A percentile compares a stretch with the other conserved stretches of the same genome.
Conservation (phyloP, 768 basidiomycete genomes). For the Pleurotus platypus region DNA sequence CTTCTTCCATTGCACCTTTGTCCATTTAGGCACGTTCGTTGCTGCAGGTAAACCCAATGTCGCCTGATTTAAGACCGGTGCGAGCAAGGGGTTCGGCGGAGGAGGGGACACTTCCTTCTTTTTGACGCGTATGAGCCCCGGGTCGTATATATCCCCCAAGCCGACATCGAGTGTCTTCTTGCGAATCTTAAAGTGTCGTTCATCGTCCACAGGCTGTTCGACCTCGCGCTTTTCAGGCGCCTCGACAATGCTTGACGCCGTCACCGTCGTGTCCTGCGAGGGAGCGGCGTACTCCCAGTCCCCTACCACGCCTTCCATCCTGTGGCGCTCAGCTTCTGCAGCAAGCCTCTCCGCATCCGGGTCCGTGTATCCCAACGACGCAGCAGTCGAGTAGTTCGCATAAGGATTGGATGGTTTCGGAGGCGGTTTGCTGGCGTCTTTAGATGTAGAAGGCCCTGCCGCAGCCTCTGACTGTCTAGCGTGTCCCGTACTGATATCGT, state of each 20-base stretch:
- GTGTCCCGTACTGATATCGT: conserved; percentile 69
- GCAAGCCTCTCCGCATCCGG: conserved; percentile 65
- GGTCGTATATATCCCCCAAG: conserved; percentile 81
- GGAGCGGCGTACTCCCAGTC: conserved; percentile 69
- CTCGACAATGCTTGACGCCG: conserved; percentile 19
- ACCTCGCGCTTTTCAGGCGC: conserved; percentile 33
- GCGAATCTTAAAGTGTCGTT: conserved; percentile 61
- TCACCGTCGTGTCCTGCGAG: conserved; percentile 12
- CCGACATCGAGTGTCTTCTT: conserved; percentile 59
- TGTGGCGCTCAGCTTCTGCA: conserved; percentile 57
- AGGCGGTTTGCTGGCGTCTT: conserved; percentile 35
- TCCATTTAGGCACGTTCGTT: conserved; percentile 28
- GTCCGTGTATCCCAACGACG: conserved; percentile 76
- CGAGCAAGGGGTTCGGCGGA: neutral
- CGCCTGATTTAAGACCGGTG: conserved; percentile 10
- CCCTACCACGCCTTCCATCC: conserved; percentile 68
- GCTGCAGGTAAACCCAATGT: neutral
- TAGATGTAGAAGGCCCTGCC: conserved; percentile 27
- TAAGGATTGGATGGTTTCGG: conserved; percentile 61
- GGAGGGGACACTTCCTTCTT: conserved; percentile 39
- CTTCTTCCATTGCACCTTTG: conserved; percentile 30
- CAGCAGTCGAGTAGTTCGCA: conserved; percentile 86
- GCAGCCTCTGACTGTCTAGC: conserved; percentile 33
- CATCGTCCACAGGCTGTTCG: conserved; percentile 31
- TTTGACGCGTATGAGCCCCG: conserved; percentile 64